These are phyloP conservation scores for Cryptococcus hybrid DNA, from an alignment of 1,284 basidiomycete genomes.

Conservation along the genomic window DNA sequence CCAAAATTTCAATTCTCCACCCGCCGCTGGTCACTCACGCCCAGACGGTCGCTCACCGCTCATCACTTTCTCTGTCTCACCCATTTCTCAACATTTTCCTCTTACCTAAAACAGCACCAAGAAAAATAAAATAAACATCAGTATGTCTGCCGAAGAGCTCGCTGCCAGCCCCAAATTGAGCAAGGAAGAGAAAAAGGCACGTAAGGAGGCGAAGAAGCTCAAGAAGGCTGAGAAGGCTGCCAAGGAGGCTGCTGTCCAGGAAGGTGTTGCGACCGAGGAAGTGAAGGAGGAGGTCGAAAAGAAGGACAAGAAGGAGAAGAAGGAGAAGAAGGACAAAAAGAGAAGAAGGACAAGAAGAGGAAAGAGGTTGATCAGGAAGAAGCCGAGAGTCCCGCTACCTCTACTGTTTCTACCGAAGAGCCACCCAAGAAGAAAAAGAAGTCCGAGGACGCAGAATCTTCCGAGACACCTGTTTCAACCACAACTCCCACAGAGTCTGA, in stretches of 20 bases:
- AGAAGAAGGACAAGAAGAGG: conserved; percentile 36
- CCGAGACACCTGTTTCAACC: conserved; percentile 18
- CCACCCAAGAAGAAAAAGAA: conserved; percentile 35
- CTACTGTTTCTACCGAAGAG: conserved; percentile 4
- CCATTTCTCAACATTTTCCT: no score
- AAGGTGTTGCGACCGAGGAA: conserved; percentile 6
- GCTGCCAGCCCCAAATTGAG: conserved; percentile 18
- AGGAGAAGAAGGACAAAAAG: conserved; percentile 16
- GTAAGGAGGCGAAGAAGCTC: conserved; percentile 29
- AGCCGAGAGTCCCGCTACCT: conserved; percentile 4
- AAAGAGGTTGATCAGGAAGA: conserved; percentile 33
- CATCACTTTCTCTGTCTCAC: no score
- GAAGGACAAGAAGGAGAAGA: conserved; percentile 25
- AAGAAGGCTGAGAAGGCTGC: conserved; percentile 23
- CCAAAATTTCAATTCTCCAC: no score
- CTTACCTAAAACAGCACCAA: no score
- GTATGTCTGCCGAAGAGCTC: conserved; percentile 36
- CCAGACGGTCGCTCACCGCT: no score
- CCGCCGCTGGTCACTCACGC: no score
- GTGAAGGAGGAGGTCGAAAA: conserved; percentile 9
- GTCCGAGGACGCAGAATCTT: conserved; percentile 28
- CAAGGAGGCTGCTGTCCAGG: conserved; percentile 3
- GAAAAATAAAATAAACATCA: conserved; percentile 1
- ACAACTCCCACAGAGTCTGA: conserved; percentile 13
- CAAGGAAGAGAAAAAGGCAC: conserved; percentile 42